Evolutionary conservation across 208 protist species (phyloP), one percentile per base, ranked within the genome.

Genomic region (Trypanosoma scelopori): DNA sequence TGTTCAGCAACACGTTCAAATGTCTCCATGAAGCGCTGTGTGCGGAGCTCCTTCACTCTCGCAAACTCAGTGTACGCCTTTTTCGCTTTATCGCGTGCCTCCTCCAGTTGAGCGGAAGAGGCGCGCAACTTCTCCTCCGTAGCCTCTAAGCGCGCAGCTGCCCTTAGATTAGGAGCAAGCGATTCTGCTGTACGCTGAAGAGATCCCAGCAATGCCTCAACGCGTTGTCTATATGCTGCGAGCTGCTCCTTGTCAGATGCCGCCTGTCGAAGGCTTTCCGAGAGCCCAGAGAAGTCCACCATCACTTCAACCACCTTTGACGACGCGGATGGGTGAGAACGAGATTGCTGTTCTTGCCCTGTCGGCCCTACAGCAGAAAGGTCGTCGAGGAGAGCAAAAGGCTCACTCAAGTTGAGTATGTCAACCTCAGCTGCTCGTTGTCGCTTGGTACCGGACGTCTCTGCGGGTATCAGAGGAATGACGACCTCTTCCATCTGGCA

Each of bases 1-100:
- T 81, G 69, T 13, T 79, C 71, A 0, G 82, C 75, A 52, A 99
- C 91, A 62, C 87, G 88, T 27, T 98, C 84, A 76, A 97, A 99
- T 7, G 92, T 89, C 11, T 85, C 78, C 78, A 98, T 93, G 62
- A 99, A 99, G 7, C 81, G 71, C 60, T 85, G 67, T 25, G 76
- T 95, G 49, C 97, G 87, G 51, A 87, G 76, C 59, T 96, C 75
- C 74, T 97, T 93, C 4, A 98, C 78, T 23, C 68, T 67, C 28
- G 63, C 46, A 69, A 99, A 99, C 37, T 84, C 71, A 3, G 88
- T 67, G 51, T 86, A 71, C 13, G 90, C 91, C 58, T 91, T 60
- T 20, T 95, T 85, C 0, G 82, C 82, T 6, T 59, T 51, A 37
- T 95, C 81, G 0, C 87, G 82, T 0, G 85, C 76, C 50, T 76